Conservation (phyloP, 1,284 basidiomycete species). For the Pholiota adiposa region DNA sequence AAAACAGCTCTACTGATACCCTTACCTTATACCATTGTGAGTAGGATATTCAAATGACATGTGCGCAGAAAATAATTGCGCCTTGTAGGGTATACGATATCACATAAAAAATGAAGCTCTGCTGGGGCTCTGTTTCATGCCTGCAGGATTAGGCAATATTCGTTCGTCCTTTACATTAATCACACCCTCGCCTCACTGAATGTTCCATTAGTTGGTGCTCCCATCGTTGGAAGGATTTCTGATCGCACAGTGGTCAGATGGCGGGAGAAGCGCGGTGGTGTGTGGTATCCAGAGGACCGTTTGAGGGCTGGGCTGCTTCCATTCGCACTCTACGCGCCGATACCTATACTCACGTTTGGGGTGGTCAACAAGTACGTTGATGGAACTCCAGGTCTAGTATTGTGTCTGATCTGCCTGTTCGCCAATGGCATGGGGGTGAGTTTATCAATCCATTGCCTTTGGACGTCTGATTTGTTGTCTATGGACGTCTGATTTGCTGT, state of each 20-base stretch:
- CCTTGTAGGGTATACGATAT: conserved; percentile 35
- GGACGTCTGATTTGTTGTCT: no score
- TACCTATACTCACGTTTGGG: conserved; percentile 26
- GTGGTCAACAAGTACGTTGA: conserved; percentile 26
- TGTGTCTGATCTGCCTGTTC: conserved; percentile 39
- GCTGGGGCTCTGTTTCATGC: conserved; percentile 40
- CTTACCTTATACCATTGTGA: conserved; percentile 29
- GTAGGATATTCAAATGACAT: not conserved
- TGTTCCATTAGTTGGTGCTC: conserved; percentile 32
- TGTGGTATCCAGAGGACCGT: conserved; percentile 36
- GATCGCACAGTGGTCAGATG: conserved; percentile 33
- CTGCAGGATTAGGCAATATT: conserved; percentile 37
- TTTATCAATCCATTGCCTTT: no score
- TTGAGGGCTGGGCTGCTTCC: conserved; percentile 27
- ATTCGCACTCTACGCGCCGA: conserved; percentile 24
- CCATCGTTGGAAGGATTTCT: conserved; percentile 35
- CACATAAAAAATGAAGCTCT: conserved; percentile 36
- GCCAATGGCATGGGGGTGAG: conserved; percentile 48
- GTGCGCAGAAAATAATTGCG: not conserved
- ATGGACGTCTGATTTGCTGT: no score
- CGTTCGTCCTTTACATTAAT: conserved; percentile 24
- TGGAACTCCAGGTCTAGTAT: conserved; percentile 28
- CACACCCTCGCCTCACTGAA: not conserved
- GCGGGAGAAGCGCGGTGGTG: conserved; percentile 29
- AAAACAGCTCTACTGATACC: conserved; percentile 29